phyloP scores from a whole-genome alignment of 148 eudicot genomes.

The Camellia sinensis region DNA sequence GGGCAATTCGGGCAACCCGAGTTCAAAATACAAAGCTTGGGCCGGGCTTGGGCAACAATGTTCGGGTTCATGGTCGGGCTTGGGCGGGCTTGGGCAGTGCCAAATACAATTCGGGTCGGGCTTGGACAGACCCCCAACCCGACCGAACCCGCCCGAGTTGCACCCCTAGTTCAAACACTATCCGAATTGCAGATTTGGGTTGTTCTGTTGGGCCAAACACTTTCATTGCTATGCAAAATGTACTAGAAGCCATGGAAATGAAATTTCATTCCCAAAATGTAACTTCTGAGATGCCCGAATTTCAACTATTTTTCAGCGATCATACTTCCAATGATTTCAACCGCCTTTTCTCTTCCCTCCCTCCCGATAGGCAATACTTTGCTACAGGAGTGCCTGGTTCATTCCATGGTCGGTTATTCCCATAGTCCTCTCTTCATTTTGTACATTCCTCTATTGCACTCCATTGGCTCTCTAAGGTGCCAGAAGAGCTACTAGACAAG shows the following conservation, averaged over 20 bases:
- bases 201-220: conserved; percentile 22
- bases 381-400: conserved; percentile 21
- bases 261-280: not conserved
- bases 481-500: conserved; percentile 10
- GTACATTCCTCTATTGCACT: conserved; percentile 11
- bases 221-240: conserved; percentile 16
- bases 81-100: too few relatives aligned
- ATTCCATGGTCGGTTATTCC: conserved; percentile 17
- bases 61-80: too few relatives aligned
- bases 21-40: too few relatives aligned
- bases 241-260: conserved; percentile 6
- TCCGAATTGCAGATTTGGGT: conserved; percentile 17
- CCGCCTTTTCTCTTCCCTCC: conserved; percentile 14
- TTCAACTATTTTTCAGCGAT: conserved; percentile 19
- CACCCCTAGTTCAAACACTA: not conserved
- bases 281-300: not conserved
- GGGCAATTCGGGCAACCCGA: too few relatives aligned
- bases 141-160: too few relatives aligned
- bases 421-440: conserved; percentile 16
- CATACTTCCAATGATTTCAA: conserved; percentile 21
- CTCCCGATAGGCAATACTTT: conserved; percentile 7
- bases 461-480: conserved; percentile 18
- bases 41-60: too few relatives aligned
- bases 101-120: too few relatives aligned
- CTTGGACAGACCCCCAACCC: too few relatives aligned